Evolutionary conservation across 2,329 filamentous ascomycete species (phyloP), one percentile per base, ranked within the genome.

Genomic region (Neospermospora avenae): DNA sequence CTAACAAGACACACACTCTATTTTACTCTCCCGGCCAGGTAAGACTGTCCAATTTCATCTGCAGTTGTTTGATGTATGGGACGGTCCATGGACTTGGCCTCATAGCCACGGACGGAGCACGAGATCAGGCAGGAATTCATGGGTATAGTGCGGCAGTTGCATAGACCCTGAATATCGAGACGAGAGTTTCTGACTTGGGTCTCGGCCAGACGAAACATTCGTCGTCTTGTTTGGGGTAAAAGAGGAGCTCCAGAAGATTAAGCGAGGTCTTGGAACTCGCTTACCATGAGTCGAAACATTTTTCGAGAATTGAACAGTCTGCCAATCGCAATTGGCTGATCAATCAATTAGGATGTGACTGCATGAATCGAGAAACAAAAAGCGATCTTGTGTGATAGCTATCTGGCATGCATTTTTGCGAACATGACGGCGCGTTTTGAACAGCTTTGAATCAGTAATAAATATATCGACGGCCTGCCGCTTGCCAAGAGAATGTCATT

Each of bases 161-260:
- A 35, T 51, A 31, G 28, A 22, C 20, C n/a, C 8, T 18, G 6
- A n/a, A 51, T 22, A 31, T 37, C 35, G 46, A 51, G 48, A 51
- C 48, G 48, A 51, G 35, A 31, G 48, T 51, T 20, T 51, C 31
- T 35, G 14, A 37, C 28, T 34, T 16, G 35, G 2, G 48, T 35
- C 8, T 13, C 28, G 48, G 20, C 11, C 28, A 22, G 48, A 31
- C 48, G 48, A 51, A 51, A 51, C 48, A 31, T 35, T 35, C 35
- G 48, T 35, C 11, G 48, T 51, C 48, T 51, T 51, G 48, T 51
- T 51, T 51, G 48, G 31, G 18, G 48, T 51, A 51, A 24, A 35
- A 37, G 18, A 11, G 48, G 28, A 28, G n/a, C n/a, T n/a, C n/a
- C n/a, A 31, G 6, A 11, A 31, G 3, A 37, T n/a, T 51, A 51